Percentiles rank a stretch among this genome's conserved stretches.
phyloP scores from a whole-genome alignment of 495 filamentous ascomycete genomes.

The Pyrenula aspistea region DNA sequence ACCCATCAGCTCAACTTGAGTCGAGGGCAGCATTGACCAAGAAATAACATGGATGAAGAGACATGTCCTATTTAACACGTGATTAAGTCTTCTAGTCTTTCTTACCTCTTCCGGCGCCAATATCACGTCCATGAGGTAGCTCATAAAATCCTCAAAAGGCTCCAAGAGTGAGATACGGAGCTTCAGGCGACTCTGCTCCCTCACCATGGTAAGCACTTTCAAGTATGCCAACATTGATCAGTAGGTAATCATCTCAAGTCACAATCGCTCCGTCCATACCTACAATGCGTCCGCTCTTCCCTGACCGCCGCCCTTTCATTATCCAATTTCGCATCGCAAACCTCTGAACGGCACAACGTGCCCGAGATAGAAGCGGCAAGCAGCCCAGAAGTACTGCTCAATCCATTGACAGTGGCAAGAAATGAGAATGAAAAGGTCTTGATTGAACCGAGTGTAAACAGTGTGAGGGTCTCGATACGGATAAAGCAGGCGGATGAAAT shows the following conservation, averaged over 20 bases:
- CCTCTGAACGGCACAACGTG: constrained; percentile 91
- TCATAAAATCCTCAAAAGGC: background rate
- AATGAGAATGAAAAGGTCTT: constrained; percentile 83
- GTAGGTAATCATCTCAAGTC: constrained; percentile 42
- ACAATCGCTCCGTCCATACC: constrained; percentile 95
- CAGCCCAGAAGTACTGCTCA: constrained; percentile 90
- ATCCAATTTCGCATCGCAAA: constrained; percentile 95
- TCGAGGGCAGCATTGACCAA: too few species aligned
- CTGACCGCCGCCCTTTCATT: constrained; percentile 89
- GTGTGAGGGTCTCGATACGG: constrained; percentile 86
- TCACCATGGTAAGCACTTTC: background rate
- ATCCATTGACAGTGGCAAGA: constrained; percentile 72
- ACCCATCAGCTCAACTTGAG: too few species aligned
- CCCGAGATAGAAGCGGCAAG: constrained; percentile 90
- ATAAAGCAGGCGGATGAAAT: constrained; percentile 99
- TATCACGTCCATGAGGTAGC: too few species aligned
- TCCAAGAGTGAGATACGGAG: background rate
- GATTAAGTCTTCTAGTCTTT: too few species aligned
- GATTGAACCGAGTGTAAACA: constrained; percentile 93
- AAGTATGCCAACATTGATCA: background rate
- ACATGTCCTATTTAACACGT: too few species aligned
- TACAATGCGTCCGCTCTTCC: constrained; percentile 89
- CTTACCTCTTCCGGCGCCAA: too few species aligned
- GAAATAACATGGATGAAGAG: too few species aligned
- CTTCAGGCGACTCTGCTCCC: background rate